phyloP scores from a whole-genome alignment of 2,329 filamentous ascomycete genomes.

The Sordariomycetes sp. region DNA sequence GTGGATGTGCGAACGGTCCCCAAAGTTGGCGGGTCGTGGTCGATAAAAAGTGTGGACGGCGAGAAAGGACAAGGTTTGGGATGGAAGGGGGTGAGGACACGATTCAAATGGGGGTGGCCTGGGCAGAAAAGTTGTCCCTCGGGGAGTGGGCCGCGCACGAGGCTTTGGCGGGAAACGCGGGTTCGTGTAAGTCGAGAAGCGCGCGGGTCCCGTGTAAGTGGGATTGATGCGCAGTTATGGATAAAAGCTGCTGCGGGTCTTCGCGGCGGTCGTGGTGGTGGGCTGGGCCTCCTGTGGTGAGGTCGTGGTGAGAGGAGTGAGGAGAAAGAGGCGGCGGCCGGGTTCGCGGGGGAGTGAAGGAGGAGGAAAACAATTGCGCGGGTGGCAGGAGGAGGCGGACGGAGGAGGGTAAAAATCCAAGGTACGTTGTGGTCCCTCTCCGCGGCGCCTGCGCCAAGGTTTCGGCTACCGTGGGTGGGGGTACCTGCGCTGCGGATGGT shows the following conservation, averaged over 20 bases:
- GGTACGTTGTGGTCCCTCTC: not conserved
- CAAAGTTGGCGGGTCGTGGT: too few relatives aligned
- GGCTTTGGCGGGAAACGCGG: not conserved
- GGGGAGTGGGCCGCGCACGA: not conserved
- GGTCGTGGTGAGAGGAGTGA: not conserved
- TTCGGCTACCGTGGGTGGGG: not conserved
- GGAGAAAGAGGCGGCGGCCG: not conserved
- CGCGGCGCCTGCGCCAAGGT: not conserved
- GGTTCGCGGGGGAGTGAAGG: conserved; percentile 1
- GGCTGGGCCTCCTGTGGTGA: not conserved
- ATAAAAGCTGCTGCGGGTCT: not conserved
- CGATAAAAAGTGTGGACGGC: too few relatives aligned
- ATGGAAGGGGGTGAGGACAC: not conserved
- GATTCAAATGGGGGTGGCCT: not conserved
- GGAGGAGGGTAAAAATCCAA: conserved; percentile 1
- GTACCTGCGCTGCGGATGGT: not conserved
- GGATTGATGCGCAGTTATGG: not conserved
- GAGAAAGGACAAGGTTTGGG: too few relatives aligned
- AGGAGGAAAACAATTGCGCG: conserved; percentile 4
- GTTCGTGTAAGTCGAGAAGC: not conserved
- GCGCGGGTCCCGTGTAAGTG: not conserved
- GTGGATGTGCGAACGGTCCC: not conserved
- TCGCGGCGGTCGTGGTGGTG: not conserved
- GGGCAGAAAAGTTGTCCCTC: not conserved
- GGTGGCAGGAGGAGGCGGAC: not conserved